Base-by-base conservation (phyloP, 257 asterid genomes). In the Penstemon newberryi region DNA sequence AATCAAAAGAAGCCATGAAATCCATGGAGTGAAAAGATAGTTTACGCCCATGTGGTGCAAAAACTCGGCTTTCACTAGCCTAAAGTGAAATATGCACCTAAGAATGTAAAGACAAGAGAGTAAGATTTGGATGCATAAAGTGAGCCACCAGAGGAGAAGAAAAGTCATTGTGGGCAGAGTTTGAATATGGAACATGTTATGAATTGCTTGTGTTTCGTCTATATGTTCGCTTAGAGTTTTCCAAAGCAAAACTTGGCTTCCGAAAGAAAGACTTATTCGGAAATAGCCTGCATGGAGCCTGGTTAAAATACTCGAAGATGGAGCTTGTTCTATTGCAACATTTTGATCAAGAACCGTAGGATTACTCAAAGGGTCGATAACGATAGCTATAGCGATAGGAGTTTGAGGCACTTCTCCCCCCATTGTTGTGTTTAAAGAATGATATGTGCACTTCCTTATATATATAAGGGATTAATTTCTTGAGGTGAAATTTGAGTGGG, bases 221-320 rank as follows among this genome's bases (percentile, higher is more conserved):
- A 47, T 33, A 4, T 52, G 79, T 58, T 78, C 71, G n/a, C 46
- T 42, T 43, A 83, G 65, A 2, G 76, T 81, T 42, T 76, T 82
- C 90, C 90, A 85, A 7, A 82, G 69, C 46, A 84, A 65, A 1
- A 79, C 85, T 69, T 86, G 89, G 47, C 69, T 75, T 18, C 84
- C 81, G 4, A 68, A 10, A 18, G 86, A 76, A 7, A 85, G 66
- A 55, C 70, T 73, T 46, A 82, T 80, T 71, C 81, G 75, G 74
- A 85, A 85, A 69, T 80, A 80, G 10, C 84, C 86, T 7, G 82
- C 84, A 55, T 78, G 87, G 6, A 80, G 41, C 37, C 75, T 77
- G 2, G 79, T 66, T 6, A 84, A 60, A 11, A 56, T 18, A 25
- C 3, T 25, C 63, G 86, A 74, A 37, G 66, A 15, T 18, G 68